Evolutionary conservation across 495 filamentous ascomycete genomes (phyloP).

Genomic region (Xylaria venustula): DNA sequence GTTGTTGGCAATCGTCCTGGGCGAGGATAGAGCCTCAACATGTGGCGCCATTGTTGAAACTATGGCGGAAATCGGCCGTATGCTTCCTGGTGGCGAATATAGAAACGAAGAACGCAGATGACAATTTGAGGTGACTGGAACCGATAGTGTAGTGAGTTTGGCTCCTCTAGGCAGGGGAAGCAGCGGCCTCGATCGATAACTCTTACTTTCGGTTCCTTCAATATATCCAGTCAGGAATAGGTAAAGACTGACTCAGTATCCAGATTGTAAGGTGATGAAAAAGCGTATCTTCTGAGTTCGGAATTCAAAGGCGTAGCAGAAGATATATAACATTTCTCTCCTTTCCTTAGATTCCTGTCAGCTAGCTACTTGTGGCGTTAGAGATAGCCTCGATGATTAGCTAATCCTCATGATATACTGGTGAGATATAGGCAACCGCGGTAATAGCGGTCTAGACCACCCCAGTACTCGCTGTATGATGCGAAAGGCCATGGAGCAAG

Average conservation of each 20-base stretch:
- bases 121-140: neutral
- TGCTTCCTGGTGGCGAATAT: neutral
- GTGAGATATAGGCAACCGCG: neutral
- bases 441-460: slow-evolving; percentile 2
- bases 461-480: neutral
- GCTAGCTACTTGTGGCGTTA: neutral
- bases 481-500: neutral
- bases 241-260: neutral
- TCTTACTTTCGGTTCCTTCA: too few relatives aligned
- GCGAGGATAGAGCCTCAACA: neutral
- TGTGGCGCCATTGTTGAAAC: neutral
- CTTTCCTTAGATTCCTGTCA: neutral
- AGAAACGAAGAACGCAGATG: neutral
- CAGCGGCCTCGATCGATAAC: too few relatives aligned
- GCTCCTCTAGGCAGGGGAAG: too few relatives aligned
- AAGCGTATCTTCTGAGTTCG: neutral
- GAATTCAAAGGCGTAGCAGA: neutral
- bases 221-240: neutral
- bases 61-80: too few relatives aligned
- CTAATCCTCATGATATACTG: neutral
- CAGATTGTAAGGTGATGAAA: slow-evolving; percentile 1
- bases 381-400: neutral
- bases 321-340: neutral
- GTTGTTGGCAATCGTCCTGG: neutral
- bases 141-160: neutral